Base-by-base conservation (phyloP, 192 early-diverging fungal genomes). In the Backusella liffmaniae region DNA sequence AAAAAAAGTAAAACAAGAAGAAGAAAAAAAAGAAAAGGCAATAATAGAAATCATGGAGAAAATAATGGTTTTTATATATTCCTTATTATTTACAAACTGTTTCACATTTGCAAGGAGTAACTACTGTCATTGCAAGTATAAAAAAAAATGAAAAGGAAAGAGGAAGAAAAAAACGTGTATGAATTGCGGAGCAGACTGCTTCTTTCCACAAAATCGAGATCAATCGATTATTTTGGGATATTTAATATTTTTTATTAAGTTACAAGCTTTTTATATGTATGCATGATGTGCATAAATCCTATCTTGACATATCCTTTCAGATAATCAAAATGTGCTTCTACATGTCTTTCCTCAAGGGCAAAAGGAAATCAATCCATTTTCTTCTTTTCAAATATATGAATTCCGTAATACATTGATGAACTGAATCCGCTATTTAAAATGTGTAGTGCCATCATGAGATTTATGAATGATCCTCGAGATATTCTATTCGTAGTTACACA, bases 181-280 rank as follows among this genome's bases (percentile, higher is more conserved):
- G 56, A 29, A 62, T 62, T 62, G 56, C 23, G 56, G 56, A 62
- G 56, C 56, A 62, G 56, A 62, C 56, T 62, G 56, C 56, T 13
- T 62, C 26, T 62, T 62, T 62, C 21, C 9, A 62, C 56, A 62
- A 62, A 62, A 62, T 62, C 56, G 56, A 62, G 56, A 62, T 49
- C 15, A n/a, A 49, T 49, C 46, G 46, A 49, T 49, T 49, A 49
- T 62, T 62, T 62, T 62, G 56, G 56, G 26, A 29, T 62, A 62
- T 62, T 62, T 62, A 62, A 62, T 62, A 2, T 26, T 29, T 29
- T 59, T 62, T 62, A 62, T 62, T 4, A 29, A 29, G 56, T 62
- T 10, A 62, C 56, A 62, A 62, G 56, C 23, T 26, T 62, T 23
- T 4, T 23, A 12, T 26, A 4, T 30, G 29, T 62, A 62, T 59